Base-by-base conservation (phyloP, 257 asterid genomes). In the Anisodus acutangulus region DNA sequence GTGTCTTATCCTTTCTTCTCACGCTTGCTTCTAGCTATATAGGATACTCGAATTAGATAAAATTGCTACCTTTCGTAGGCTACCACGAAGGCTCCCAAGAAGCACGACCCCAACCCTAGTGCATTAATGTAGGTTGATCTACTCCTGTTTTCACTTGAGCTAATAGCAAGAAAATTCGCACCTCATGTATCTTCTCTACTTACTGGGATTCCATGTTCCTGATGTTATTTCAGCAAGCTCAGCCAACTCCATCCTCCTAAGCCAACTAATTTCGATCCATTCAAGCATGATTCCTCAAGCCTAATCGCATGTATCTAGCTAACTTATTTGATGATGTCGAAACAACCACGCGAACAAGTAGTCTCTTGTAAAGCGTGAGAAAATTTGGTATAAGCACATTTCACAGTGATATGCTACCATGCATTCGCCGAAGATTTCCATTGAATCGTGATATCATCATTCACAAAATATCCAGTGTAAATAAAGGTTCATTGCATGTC, bases 381-480 rank as follows among this genome's bases (percentile, higher is more conserved):
- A 4, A 74, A 74, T 13, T 22, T 26, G 59, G 60, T 2, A 49
- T 11, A 19, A 74, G 62, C 60, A 74, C 58, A 74, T 49, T 51
- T 49, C 17, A 0, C 60, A 49, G 60, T 74, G 80, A 74, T 22
- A 74, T 49, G 60, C 10, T 74, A 74, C 80, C 80, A 74, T 19
- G 7, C 43, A 74, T 74, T 49, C 19, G 2, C 80, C 49, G 19
- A 74, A 74, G 11, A 49, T 49, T 49, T 74, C 22, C 60, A 53
- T 49, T 72, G 58, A 72, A 72, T 47, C 80, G 47, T 11, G 80
- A 72, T 55, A 72, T 72, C 47, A 19, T 72, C 80, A 47, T 72
- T 72, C 80, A 72, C 80, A 72, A 19, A 47, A 71, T 19, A 72
- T 3, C 60, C 60, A 47, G 80, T 47, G 43, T n/a, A 72, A 76